A percentile compares a stretch with the other conserved stretches of the same genome.
phyloP scores from a whole-genome alignment of 495 filamentous ascomycete species.

The Gamarada debralockiae region DNA sequence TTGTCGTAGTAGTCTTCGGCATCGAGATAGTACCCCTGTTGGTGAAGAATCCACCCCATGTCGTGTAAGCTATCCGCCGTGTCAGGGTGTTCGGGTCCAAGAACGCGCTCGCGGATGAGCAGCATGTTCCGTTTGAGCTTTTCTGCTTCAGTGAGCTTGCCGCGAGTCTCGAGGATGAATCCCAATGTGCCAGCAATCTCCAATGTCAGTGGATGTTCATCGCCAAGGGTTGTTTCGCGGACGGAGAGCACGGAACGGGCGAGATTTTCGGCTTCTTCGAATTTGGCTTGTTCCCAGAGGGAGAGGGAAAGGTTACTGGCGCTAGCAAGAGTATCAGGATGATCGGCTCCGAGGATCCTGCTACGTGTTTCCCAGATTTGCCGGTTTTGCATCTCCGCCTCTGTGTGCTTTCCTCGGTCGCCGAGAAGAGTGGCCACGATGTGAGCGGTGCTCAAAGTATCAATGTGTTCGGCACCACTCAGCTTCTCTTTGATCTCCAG shows the following conservation, averaged over 20 bases:
- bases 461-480: background rate
- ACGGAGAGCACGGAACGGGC: background rate
- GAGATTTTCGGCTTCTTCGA: background rate
- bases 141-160: background rate
- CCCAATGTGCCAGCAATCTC: background rate
- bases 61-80: background rate
- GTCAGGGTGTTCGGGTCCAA: background rate
- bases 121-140: background rate
- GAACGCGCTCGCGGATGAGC: background rate
- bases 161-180: background rate
- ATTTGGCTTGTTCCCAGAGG: background rate
- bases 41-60: background rate
- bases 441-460: background rate
- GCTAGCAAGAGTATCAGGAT: background rate
- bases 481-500: background rate
- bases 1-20: background rate
- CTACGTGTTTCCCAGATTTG: background rate
- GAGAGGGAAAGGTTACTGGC: background rate
- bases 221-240: background rate
- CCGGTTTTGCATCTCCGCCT: background rate
- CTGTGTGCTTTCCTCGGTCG: background rate
- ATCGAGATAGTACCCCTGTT: background rate
- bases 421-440: background rate
- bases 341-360: background rate
- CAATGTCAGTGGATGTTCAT: background rate